Percentiles rank a stretch among this genome's conserved stretches.
Evolutionary conservation across 1,284 basidiomycete species (phyloP).

Genomic region (Microstroma glucosiphilum): DNA sequence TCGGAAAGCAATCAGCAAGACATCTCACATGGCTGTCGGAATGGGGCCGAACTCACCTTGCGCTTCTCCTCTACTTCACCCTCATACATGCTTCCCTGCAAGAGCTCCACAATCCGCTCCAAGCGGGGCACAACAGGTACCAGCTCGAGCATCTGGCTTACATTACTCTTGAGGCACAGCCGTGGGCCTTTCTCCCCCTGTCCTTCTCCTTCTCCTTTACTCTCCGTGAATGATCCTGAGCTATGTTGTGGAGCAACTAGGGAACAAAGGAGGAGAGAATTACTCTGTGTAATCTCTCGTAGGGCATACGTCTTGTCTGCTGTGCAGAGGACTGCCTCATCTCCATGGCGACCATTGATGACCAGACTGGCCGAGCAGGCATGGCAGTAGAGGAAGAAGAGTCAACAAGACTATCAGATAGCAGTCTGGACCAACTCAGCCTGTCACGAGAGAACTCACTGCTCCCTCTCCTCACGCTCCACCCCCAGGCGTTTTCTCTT

Average conservation of each 20-base stretch:
- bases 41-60: neutral
- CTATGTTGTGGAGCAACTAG: conserved; percentile 9
- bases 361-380: conserved; percentile 31
- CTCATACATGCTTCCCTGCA: conserved; percentile 28
- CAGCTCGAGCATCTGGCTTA: conserved; percentile 36
- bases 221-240: neutral
- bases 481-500: neutral
- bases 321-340: conserved; percentile 44
- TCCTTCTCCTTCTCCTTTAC: neutral
- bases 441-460: too few relatives aligned
- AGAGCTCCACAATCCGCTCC: conserved; percentile 29
- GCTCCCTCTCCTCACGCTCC: too few relatives aligned
- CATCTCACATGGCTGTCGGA: neutral
- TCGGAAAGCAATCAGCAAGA: neutral
- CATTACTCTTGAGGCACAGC: conserved; percentile 25
- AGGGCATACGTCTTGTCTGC: conserved; percentile 32
- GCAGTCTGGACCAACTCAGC: too few relatives aligned
- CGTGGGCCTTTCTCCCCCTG: neutral
- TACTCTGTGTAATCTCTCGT: conserved; percentile 42
- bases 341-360: conserved; percentile 40
- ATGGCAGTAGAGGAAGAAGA: too few relatives aligned
- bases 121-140: conserved; percentile 33
- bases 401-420: too few relatives aligned
- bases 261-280: conserved; percentile 38
- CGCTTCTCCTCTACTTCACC: conserved; percentile 28